These are phyloP conservation scores for Boletus tomentosulus DNA, from an alignment of 768 basidiomycete genomes.

Conservation along the genomic window DNA sequence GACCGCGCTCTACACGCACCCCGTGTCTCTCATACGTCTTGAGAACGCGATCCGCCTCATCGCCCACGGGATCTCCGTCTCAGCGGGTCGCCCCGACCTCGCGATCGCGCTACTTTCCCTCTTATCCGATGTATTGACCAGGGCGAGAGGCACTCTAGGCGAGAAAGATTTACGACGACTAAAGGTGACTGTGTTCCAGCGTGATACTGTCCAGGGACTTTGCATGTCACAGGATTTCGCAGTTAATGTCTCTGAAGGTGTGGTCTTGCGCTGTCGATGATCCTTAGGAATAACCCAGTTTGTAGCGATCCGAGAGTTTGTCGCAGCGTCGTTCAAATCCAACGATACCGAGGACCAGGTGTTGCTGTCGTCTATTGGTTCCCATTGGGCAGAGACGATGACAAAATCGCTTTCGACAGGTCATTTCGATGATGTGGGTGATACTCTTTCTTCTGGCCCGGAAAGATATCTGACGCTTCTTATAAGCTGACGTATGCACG, in stretches of 20 bases:
- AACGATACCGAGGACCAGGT: slow-evolving; percentile 34
- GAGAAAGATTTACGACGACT: slow-evolving; percentile 31
- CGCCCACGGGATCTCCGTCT: slow-evolving; percentile 31
- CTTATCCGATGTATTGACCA: slow-evolving; percentile 35
- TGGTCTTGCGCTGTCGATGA: neutral
- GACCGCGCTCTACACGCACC: slow-evolving; percentile 27
- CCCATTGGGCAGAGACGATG: slow-evolving; percentile 38
- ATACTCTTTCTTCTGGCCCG: neutral
- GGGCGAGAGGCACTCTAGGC: slow-evolving; percentile 26
- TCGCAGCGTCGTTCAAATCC: slow-evolving; percentile 38
- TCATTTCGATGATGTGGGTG: slow-evolving; percentile 11
- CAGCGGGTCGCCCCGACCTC: slow-evolving; percentile 19
- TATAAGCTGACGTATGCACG: slow-evolving; percentile 12
- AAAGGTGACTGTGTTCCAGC: slow-evolving; percentile 40
- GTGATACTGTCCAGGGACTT: slow-evolving; percentile 31
- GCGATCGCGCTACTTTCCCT: slow-evolving; percentile 35
- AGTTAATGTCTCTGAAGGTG: slow-evolving; percentile 34
- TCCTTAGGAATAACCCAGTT: slow-evolving; percentile 1
- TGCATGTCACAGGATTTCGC: slow-evolving; percentile 30
- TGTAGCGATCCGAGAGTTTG: slow-evolving; percentile 41
- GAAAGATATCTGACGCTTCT: neutral
- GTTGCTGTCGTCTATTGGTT: slow-evolving; percentile 38
- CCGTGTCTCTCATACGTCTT: slow-evolving; percentile 26
- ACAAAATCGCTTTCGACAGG: slow-evolving; percentile 11
- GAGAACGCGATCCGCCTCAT: slow-evolving; percentile 39